Percentiles rank a stretch among this genome's conserved stretches.
These are phyloP conservation scores for Pyronema omphalodes DNA, from an alignment of 495 filamentous ascomycete species.

Conservation along the genomic window DNA sequence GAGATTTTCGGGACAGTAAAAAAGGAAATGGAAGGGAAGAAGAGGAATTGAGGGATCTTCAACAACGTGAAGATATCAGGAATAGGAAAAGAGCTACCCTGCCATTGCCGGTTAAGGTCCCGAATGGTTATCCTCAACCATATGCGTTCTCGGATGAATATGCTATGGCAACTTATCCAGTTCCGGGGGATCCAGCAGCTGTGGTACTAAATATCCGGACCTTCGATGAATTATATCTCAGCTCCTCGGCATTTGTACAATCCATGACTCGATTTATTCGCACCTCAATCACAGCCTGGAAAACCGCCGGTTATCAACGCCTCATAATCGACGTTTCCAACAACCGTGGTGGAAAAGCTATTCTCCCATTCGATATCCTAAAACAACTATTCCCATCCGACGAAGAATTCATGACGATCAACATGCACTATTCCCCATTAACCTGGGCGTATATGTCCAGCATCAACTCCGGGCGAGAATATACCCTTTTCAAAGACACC, in stretches of 20 bases:
- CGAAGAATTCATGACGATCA: constrained; percentile 10
- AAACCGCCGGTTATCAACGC: constrained; percentile 8
- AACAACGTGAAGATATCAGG: too few species aligned
- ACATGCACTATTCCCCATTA: constrained; percentile 12
- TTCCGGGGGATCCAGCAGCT: constrained; percentile 7
- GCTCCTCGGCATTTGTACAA: not conserved
- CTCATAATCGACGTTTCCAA: constrained; percentile 16
- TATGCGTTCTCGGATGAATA: not conserved
- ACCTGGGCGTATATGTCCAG: constrained; percentile 12
- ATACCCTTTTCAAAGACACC: constrained; percentile 4
- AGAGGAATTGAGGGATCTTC: not conserved
- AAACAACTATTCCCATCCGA: constrained; percentile 12
- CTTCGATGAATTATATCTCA: constrained; percentile 5
- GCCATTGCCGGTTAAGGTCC: not conserved
- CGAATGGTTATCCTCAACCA: constrained; percentile 1
- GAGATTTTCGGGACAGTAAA: too few species aligned
- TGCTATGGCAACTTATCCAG: constrained; percentile 6
- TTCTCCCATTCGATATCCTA: constrained; percentile 14
- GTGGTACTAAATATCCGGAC: constrained; percentile 11
- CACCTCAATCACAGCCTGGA: constrained; percentile 7
- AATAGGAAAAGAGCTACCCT: too few species aligned
- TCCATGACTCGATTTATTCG: not conserved
- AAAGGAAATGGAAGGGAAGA: not conserved
- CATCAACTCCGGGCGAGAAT: not conserved
- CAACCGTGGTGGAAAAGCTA: constrained; percentile 12